Evolutionary conservation across 2,329 filamentous ascomycete genomes (phyloP), one percentile per base, ranked within the genome.

Genomic region (Dactylellina leptospora): DNA sequence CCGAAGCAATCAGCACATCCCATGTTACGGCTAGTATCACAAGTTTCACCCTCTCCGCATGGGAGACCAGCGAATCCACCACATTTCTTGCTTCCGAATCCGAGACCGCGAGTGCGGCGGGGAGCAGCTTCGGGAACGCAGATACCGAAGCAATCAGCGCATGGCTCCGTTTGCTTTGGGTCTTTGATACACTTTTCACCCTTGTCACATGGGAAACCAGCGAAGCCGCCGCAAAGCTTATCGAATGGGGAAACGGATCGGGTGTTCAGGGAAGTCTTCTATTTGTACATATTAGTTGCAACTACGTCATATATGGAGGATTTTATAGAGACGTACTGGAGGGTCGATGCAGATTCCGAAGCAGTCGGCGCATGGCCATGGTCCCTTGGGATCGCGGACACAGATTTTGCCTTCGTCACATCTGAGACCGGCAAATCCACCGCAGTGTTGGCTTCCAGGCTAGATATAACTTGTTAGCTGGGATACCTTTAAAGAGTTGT

Each of bases 331-430:
- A 16, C 45, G 13, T 48, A 48, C 45, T 3, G 4, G 25, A 18
- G 47, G 13, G n/a, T 51, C 47, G 25, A 51, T 10, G 25, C 47
- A 51, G 47, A 51, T 33, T 6, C 47, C 47, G 47, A 51, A 51
- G 47, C 47, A 51, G 47, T 51, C 47, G 22, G 25, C 27, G 47
- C 47, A 51, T 4, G 25, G 47, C 27, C 47, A 36, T 33, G 25
- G 47, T 10, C 47, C 27, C 11, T 30, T 11, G 22, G 47, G 47
- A 22, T 51, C 25, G 3, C 47, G 47, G 16, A 51, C 22, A 18
- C 47, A 51, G 47, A 51, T 51, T 22, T 51, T 1, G 25, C 22
- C 22, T 25, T 16, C 22, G 16, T 36, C 47, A 18, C 47, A 51
- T 18, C 10, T 2, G 27, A 51, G 16, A 51, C 47, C 47, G 47